A percentile compares a stretch with the other conserved stretches of the same genome.
phyloP scores from a whole-genome alignment of 305 asterid genomes.

The Fraxinus greggii region DNA sequence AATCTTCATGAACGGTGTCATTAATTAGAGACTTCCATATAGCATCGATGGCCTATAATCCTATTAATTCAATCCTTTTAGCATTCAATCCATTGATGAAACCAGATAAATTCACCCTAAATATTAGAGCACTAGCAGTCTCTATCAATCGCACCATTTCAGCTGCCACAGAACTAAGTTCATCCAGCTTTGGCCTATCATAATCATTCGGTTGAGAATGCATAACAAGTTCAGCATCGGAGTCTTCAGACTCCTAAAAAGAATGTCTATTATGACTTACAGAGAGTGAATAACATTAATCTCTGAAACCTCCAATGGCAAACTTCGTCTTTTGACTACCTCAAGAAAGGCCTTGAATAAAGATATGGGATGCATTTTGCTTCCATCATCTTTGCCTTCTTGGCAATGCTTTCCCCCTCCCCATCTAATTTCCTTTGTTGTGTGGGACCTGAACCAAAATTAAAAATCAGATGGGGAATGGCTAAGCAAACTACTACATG shows the following conservation, averaged over 20 bases:
- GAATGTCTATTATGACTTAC: conserved; percentile 65
- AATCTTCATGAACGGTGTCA: conserved; percentile 49
- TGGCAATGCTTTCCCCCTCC: conserved; percentile 63
- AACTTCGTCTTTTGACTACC: conserved; percentile 53
- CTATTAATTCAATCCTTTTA: conserved; percentile 59
- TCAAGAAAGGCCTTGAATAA: conserved; percentile 66
- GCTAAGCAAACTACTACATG: not conserved
- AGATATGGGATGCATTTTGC: conserved; percentile 60
- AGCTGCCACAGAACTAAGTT: conserved; percentile 43
- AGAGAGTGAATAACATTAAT: conserved; percentile 66
- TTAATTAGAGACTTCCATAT: conserved; percentile 45
- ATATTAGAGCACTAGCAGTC: conserved; percentile 59
- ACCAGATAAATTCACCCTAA: conserved; percentile 57
- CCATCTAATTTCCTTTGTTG: conserved; percentile 54
- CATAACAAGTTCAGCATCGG: conserved; percentile 13
- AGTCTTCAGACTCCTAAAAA: conserved; percentile 32
- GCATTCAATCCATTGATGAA: conserved; percentile 65
- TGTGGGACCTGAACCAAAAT: conserved; percentile 68
- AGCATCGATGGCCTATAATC: conserved; percentile 47
- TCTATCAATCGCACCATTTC: conserved; percentile 63
- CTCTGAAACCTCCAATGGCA: conserved; percentile 61
- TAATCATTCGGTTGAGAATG: conserved; percentile 22
- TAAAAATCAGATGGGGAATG: conserved; percentile 37
- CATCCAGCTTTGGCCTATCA: conserved; percentile 27
- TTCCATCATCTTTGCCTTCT: conserved; percentile 50